These are phyloP conservation scores for Hysterium pulicare DNA, from an alignment of 2,329 filamentous ascomycete species.

Conservation along the genomic window DNA sequence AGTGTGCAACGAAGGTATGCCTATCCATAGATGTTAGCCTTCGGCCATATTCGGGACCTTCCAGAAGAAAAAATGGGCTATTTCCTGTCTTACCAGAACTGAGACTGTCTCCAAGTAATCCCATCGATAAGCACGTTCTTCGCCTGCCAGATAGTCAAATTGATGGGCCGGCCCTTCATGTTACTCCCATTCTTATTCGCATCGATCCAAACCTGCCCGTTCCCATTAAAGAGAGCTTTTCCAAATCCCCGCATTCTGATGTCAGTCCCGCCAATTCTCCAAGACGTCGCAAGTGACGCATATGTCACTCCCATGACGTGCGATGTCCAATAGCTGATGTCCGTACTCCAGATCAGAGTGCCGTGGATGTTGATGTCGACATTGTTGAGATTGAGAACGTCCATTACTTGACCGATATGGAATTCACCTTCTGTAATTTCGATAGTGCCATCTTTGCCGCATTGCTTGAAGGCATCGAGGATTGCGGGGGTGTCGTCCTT, in stretches of 20 bases:
- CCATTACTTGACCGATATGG: slow-evolving; percentile 27
- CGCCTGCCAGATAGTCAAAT: slow-evolving; percentile 44
- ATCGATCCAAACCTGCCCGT: slow-evolving; percentile 35
- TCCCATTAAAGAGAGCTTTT: slow-evolving; percentile 25
- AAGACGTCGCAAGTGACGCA: slow-evolving; percentile 20
- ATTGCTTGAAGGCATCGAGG: slow-evolving; percentile 27
- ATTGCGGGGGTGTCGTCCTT: slow-evolving; percentile 22
- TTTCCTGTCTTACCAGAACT: slow-evolving; percentile 43
- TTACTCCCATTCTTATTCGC: slow-evolving; percentile 42
- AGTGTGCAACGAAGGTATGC: slow-evolving; percentile 46
- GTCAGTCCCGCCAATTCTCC: slow-evolving; percentile 21
- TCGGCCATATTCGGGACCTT: too few species aligned
- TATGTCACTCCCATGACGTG: slow-evolving; percentile 23
- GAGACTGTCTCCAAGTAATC: slow-evolving; percentile 41
- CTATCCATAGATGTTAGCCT: slow-evolving; percentile 7
- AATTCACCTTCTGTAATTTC: slow-evolving; percentile 21
- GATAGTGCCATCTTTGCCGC: slow-evolving; percentile 24
- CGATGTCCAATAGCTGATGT: slow-evolving; percentile 24
- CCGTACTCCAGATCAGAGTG: slow-evolving; percentile 23
- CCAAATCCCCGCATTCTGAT: slow-evolving; percentile 22
- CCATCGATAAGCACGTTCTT: slow-evolving; percentile 47
- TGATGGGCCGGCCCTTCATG: slow-evolving; percentile 44
- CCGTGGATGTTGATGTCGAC: slow-evolving; percentile 25
- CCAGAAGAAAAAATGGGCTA: too few species aligned
- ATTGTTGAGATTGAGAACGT: slow-evolving; percentile 21